Evolutionary conservation across 306 rosid genomes (phyloP).

Genomic region (Vigna hirtella): DNA sequence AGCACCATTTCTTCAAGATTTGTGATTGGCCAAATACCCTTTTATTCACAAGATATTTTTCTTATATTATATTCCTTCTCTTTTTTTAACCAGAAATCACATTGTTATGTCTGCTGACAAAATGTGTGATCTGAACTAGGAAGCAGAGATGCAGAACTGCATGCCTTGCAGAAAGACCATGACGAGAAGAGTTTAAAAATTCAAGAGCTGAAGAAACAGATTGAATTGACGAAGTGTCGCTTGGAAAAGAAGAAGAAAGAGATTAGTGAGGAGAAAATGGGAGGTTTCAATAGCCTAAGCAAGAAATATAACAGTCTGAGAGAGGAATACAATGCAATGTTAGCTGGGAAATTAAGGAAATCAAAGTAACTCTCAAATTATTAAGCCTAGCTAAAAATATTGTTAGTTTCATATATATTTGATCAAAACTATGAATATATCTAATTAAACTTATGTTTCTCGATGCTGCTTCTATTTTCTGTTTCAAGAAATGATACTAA

Average conservation of each 20-base stretch:
- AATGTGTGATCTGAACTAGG: constrained; percentile 28
- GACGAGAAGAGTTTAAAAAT: constrained; percentile 53
- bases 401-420: not conserved
- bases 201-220: constrained; percentile 57
- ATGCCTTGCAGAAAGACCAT: constrained; percentile 50
- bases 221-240: constrained; percentile 48
- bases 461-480: not conserved
- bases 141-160: constrained; percentile 44
- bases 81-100: not conserved
- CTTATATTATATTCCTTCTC: not conserved
- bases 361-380: constrained; percentile 36
- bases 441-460: constrained; percentile 2
- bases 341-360: constrained; percentile 44
- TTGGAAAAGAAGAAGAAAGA: constrained; percentile 54
- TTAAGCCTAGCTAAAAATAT: not conserved
- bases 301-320: constrained; percentile 52
- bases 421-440: no score
- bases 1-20: not conserved
- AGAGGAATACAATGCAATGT: constrained; percentile 59
- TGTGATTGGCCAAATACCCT: not conserved
- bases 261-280: constrained; percentile 45
- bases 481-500: not conserved
- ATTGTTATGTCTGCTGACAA: constrained; percentile 3
- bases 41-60: not conserved
- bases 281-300: constrained; percentile 46